Evolutionary conservation across 768 basidiomycete species (phyloP).

Genomic region (Amanita jacksonii): DNA sequence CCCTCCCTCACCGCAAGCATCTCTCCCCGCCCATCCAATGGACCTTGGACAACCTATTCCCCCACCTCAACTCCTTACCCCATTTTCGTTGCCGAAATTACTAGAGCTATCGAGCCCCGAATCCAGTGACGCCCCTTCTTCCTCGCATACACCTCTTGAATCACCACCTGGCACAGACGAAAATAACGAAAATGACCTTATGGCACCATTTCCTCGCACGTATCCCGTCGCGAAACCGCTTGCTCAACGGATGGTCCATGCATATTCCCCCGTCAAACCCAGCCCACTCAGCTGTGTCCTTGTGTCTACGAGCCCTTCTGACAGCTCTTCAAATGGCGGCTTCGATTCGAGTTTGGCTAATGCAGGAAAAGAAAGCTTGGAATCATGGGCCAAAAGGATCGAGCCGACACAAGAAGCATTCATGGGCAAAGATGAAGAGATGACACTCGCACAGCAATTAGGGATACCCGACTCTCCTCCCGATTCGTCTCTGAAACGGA

Average conservation of each 20-base stretch:
- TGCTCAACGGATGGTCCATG: conserved; percentile 61
- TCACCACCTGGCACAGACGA: neutral
- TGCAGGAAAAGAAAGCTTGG: neutral
- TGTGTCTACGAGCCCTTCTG: conserved; percentile 56
- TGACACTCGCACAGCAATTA: conserved; percentile 4
- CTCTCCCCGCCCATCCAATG: conserved; percentile 34
- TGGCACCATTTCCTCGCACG: conserved; percentile 21
- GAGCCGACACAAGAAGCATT: no score
- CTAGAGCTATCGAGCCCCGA: neutral
- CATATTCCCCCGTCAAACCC: conserved; percentile 74
- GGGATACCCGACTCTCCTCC: conserved; percentile 7
- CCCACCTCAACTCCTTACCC: conserved; percentile 5
- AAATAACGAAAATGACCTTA: conserved; percentile 3
- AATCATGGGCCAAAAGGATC: neutral
- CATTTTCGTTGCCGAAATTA: neutral
- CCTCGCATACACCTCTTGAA: conserved; percentile 1
- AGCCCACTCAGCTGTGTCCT: conserved; percentile 76
- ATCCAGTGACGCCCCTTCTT: neutral
- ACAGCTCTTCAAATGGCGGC: conserved; percentile 20
- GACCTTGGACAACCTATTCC: conserved; percentile 7
- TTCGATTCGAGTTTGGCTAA: conserved; percentile 12
- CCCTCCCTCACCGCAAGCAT: conserved; percentile 64
- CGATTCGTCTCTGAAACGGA: conserved; percentile 5
- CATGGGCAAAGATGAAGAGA: conserved; percentile 8
- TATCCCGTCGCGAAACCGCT: conserved; percentile 70